Evolutionary conservation across 208 protist genomes (phyloP), one percentile per base, ranked within the genome.

Genomic region (Herpetomonas samuelpessoai): DNA sequence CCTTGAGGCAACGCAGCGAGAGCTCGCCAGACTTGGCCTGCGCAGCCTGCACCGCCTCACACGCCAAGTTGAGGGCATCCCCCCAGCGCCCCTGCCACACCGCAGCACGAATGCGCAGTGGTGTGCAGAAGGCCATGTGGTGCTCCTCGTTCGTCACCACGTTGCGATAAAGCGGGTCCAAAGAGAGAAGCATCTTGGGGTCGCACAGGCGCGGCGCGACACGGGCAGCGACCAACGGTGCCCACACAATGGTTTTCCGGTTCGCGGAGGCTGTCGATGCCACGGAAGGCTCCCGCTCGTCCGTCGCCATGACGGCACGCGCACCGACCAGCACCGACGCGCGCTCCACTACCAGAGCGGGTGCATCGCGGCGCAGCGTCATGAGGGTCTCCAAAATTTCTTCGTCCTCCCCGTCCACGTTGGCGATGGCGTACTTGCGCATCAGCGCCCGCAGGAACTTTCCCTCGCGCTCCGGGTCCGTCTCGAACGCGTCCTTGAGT

Each of bases 351-450:
- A 79, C 62, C 28, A 62, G 64, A 48, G 39, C 54, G 9, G 52
- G 57, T 25, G 26, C 50, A 27, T 64, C 52, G 14, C 31, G 28
- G 18, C 64, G 61, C 35, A 51, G 49, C 38, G 45, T 45, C 18
- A 65, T 30, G 30, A 65, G 21, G 26, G 62, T 41, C 6, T 52
- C 31, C n/a, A 75, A 56, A 30, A 83, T 54, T 26, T 72, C 61
- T 16, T 49, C 51, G 38, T 81, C 74, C 10, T 60, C 57, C 35
- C 49, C n/a, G 22, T 65, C 21, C 27, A 38, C 49, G 58, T 72
- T 72, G 24, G 54, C 50, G 55, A 81, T 63, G 28, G 68, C 61
- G 48, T 73, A 81, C 61, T 81, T 81, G 14, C 65, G 63, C 77
- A 71, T 76, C 4, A 71, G 29, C 6, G 67, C 54, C 6, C 51